Evolutionary conservation across 2,329 filamentous ascomycete genomes (phyloP), one percentile per base, ranked within the genome.

Genomic region (Calonectria naviculata): DNA sequence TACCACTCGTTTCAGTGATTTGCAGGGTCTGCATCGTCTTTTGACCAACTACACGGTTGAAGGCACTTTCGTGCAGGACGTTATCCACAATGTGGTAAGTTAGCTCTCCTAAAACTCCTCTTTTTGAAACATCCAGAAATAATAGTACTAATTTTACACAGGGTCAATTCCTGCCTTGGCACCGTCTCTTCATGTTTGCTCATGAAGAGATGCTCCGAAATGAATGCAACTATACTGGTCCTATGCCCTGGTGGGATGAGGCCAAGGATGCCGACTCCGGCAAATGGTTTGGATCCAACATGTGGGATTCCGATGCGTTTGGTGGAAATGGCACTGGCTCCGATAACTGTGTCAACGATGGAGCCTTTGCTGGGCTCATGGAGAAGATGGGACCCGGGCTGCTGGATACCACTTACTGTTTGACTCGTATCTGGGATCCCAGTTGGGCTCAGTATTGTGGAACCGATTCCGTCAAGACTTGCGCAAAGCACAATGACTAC

Each of bases 51-150:
- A 29, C 24, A 61, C 56, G 8, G 26, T 61, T 3, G 56, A 42
- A 9, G 56, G 56, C 2, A n/a, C 38, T 7, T 61, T 28, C 29
- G 56, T 61, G 21, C 56, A 61, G 38, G 56, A 61, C 42, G 26
- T 61, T 42, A 61, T 61, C 56, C 56, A 61, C 56, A 29, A 29
- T 61, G 56, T 42, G 36, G 56, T 61, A 44, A 28, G 56, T 61
- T 21, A 4, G 19, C n/a, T n/a, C 13, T 6, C 9, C 38, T 4
- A 41, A 41, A 19, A 17, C 38, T 42, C 13, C 38, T 42, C 5
- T 17, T n/a, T 19, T 21, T 19, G n/a, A n/a, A 4, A 41, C 8
- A 19, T 41, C 38, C 2, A 41, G 15, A 41, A 19, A 19, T 10
- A 41, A 41, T 8, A 19, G 17, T 21, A 41, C 34, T 61, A 5